phyloP scores from a whole-genome alignment of 805 yeast genomes.

The Candida tammaniensis region DNA sequence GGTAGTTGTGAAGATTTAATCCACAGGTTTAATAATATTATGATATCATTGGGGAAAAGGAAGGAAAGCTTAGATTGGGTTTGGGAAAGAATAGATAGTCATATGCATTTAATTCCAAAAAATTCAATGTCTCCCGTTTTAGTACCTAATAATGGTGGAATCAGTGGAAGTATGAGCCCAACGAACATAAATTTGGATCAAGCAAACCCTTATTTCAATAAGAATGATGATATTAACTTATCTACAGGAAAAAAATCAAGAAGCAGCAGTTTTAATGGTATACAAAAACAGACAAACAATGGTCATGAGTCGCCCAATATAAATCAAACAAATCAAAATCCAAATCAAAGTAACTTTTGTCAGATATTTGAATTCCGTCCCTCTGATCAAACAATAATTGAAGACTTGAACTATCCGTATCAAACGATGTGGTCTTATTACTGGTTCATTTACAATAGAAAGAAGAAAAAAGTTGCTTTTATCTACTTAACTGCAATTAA shows the following conservation, averaged over 20 bases:
- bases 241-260: conserved; percentile 7
- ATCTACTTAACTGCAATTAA: conserved; percentile 60
- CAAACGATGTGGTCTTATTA: conserved; percentile 69
- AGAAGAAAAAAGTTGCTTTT: conserved; percentile 87
- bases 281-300: conserved; percentile 6
- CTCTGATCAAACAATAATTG: conserved; percentile 57
- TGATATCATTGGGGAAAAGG: conserved; percentile 49
- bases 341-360: conserved; percentile 40
- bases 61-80: conserved; percentile 56
- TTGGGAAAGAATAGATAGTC: conserved; percentile 85
- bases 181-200: neutral
- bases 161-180: too few relatives aligned
- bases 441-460: conserved; percentile 91
- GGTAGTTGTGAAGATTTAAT: conserved; percentile 46
- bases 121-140: conserved; percentile 23
- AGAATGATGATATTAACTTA: conserved; percentile 2
- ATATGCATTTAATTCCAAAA: conserved; percentile 61
- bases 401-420: conserved; percentile 51
- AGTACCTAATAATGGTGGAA: conserved; percentile 8
- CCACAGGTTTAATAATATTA: conserved; percentile 71
- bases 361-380: conserved; percentile 63
- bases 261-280: conserved; percentile 6
- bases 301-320: conserved; percentile 5
- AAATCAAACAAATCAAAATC: conserved; percentile 7
- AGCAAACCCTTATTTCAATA: conserved; percentile 12